Percentiles rank a stretch among this genome's conserved stretches.
Evolutionary conservation across 371 early-diverging fungal genomes (phyloP).

Genomic region (Funneliformis caledonium): DNA sequence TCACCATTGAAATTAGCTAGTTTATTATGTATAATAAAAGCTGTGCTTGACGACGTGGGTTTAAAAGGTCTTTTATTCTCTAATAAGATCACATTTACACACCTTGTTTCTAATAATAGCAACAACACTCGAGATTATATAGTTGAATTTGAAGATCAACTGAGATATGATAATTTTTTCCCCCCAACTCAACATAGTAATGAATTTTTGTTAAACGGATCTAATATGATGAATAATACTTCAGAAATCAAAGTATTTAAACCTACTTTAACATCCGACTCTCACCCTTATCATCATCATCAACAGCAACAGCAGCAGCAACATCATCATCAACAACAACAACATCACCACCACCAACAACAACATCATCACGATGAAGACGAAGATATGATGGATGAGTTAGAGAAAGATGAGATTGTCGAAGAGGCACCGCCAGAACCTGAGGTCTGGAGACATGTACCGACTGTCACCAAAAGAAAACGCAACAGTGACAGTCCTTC

Average conservation of each 20-base stretch:
- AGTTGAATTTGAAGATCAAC: slow-evolving; percentile 31
- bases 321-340: neutral
- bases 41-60: slow-evolving; percentile 36
- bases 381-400: slow-evolving; percentile 36
- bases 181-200: neutral
- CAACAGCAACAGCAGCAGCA: neutral
- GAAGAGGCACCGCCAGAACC: neutral
- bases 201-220: neutral
- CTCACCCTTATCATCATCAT: neutral
- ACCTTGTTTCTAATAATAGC: neutral
- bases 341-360: neutral
- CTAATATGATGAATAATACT: neutral
- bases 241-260: neutral
- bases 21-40: slow-evolving; percentile 23
- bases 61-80: slow-evolving; percentile 24
- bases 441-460: slow-evolving; percentile 10
- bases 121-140: slow-evolving; percentile 19
- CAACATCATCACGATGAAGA: slow-evolving; percentile 23
- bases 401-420: slow-evolving; percentile 39
- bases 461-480: slow-evolving; percentile 22
- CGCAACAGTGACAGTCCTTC: slow-evolving; percentile 10
- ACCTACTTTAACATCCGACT: neutral
- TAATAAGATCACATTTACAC: slow-evolving; percentile 32
- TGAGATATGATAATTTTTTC: neutral
- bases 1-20: slow-evolving; percentile 36